phyloP scores from a whole-genome alignment of 2,329 filamentous ascomycete species.

The Aspergillus alliaceus region DNA sequence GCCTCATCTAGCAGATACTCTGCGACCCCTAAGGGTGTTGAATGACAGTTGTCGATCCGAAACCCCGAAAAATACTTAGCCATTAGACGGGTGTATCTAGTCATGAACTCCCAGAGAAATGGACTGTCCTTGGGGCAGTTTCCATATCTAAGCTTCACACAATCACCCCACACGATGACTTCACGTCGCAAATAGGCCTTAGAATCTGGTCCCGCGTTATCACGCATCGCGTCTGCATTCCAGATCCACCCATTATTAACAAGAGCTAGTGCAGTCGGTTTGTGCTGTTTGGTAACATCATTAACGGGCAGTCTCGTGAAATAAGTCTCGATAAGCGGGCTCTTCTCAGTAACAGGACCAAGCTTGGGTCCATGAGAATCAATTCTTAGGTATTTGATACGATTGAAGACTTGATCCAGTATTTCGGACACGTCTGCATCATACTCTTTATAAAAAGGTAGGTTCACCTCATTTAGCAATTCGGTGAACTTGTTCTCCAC shows the following conservation, averaged over 20 bases:
- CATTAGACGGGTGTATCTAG: conserved; percentile 84
- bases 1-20: conserved; percentile 94
- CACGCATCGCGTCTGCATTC: conserved; percentile 90
- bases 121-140: conserved; percentile 78
- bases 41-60: conserved; percentile 97
- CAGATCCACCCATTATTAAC: conserved; percentile 99
- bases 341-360: conserved; percentile 73
- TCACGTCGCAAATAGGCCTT: conserved; percentile 93
- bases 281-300: conserved; percentile 73
- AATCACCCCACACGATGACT: conserved; percentile 98
- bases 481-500: conserved; percentile 55
- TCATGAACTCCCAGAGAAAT: conserved; percentile 95
- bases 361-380: conserved; percentile 87
- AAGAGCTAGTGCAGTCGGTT: conserved; percentile 73
- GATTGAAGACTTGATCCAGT: conserved; percentile 86
- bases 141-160: conserved; percentile 94
- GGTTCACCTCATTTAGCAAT: conserved; percentile 79
- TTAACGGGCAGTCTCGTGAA: conserved; percentile 87
- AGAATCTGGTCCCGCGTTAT: conserved; percentile 88
- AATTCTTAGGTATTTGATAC: conserved; percentile 92
- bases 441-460: conserved; percentile 89
- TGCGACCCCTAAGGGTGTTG: conserved; percentile 89
- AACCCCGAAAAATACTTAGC: conserved; percentile 95
- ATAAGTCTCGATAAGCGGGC: conserved; percentile 87
- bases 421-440: conserved; percentile 80